These are phyloP conservation scores for Spathaspora girioi DNA, from an alignment of 805 yeast genomes.

Conservation along the genomic window DNA sequence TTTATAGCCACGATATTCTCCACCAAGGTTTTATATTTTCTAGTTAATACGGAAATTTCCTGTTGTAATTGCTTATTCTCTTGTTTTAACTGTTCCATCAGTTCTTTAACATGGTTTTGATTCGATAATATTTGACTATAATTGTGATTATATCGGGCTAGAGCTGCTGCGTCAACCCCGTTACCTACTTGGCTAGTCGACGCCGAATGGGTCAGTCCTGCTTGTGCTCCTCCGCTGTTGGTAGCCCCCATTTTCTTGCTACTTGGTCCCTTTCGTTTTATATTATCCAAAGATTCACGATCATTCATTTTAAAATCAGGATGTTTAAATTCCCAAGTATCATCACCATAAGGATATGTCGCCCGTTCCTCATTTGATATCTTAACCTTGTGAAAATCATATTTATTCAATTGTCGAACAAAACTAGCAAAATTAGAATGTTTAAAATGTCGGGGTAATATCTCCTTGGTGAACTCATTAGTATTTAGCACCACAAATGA, in stretches of 20 bases:
- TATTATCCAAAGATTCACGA: slow-evolving; percentile 76
- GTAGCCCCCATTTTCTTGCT: slow-evolving; percentile 41
- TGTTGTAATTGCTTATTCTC: slow-evolving; percentile 32
- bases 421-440: slow-evolving; percentile 94
- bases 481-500: slow-evolving; percentile 87
- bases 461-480: slow-evolving; percentile 82
- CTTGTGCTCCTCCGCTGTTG: neutral
- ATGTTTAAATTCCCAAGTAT: slow-evolving; percentile 94
- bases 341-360: slow-evolving; percentile 59
- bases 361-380: slow-evolving; percentile 58
- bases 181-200: neutral
- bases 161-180: neutral
- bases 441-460: slow-evolving; percentile 89
- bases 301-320: slow-evolving; percentile 80
- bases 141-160: slow-evolving; percentile 3
- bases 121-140: slow-evolving; percentile 9
- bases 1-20: slow-evolving; percentile 58
- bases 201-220: neutral
- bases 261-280: slow-evolving; percentile 75
- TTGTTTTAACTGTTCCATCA: slow-evolving; percentile 28
- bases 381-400: slow-evolving; percentile 95
- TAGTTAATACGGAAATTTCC: slow-evolving; percentile 38
- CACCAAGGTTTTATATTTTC: slow-evolving; percentile 61
- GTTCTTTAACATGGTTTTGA: slow-evolving; percentile 22
- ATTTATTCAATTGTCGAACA: slow-evolving; percentile 93